Percentiles rank a stretch among this genome's conserved stretches.
Conservation (phyloP, 2,329 filamentous ascomycete genomes). For the Colletotrichum musae region DNA sequence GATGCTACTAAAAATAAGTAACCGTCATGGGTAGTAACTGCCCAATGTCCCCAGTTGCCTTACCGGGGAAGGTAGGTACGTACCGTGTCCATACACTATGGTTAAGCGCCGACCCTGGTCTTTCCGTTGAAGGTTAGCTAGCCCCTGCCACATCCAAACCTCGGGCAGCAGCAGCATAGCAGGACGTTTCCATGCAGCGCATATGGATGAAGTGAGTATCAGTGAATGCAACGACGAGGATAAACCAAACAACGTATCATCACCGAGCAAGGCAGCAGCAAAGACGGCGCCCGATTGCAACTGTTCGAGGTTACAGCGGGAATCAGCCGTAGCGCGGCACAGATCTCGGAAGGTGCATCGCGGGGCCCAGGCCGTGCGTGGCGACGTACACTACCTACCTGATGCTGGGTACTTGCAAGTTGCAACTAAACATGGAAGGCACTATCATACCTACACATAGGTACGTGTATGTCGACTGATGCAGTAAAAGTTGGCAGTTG, state of each 20-base stretch:
- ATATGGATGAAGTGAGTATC: too few relatives aligned
- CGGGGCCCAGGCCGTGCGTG: not conserved
- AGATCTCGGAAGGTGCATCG: not conserved
- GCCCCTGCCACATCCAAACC: conserved; percentile 13
- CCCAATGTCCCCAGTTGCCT: not conserved
- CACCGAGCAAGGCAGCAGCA: too few relatives aligned
- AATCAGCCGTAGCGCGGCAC: not conserved
- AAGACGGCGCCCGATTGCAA: too few relatives aligned
- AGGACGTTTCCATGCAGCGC: too few relatives aligned
- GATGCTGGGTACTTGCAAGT: conserved; percentile 24
- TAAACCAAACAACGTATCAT: too few relatives aligned
- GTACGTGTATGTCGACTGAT: too few relatives aligned
- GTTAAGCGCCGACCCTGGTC: conserved; percentile 38
- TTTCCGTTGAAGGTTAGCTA: conserved; percentile 19
- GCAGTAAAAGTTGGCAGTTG: too few relatives aligned
- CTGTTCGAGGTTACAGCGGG: too few relatives aligned
- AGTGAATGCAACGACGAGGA: too few relatives aligned
- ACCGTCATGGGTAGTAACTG: not conserved
- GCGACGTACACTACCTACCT: not conserved
- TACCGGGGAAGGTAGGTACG: not conserved
- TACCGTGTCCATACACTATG: conserved; percentile 1
- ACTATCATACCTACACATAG: too few relatives aligned
- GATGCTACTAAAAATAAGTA: conserved; percentile 35
- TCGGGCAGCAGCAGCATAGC: too few relatives aligned
- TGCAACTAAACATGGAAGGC: conserved; percentile 16